Base-by-base conservation (phyloP, 768 basidiomycete species). In the Leccinum longicurvipes region DNA sequence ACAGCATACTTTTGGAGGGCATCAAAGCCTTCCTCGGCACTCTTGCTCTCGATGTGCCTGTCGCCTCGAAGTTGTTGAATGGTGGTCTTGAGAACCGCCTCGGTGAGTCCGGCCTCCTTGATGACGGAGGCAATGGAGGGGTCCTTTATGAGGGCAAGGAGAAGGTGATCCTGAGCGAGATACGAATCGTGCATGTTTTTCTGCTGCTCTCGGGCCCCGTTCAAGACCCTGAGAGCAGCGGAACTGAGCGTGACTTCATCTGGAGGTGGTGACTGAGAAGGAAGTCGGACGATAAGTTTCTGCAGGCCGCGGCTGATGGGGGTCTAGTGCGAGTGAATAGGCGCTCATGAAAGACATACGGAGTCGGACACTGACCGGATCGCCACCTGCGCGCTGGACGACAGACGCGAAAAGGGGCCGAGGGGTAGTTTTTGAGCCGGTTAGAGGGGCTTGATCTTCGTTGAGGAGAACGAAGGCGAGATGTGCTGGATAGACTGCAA, bases 11-110 rank as follows among this genome's bases (percentile, higher is more conserved):
- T 97, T 59, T 84, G 81, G 28, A 98, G 75, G 1, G 95, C 95
- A 57, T 98, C 94, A 62, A 97, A 98, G 27, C 92, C 93, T 60
- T 90, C 85, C 67, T 98, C 96, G 0, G 95, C 93, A 19, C 82
- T 84, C 69, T 82, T 90, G 59, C 82, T 87, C 64, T 98, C 93
- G 4, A 97, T 84, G 25, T 91, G 80, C 59, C 89, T 79, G 59
- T 93, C 91, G 11, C 93, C 94, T 48, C 94, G 81, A 15, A 86
- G 77, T 58, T 92, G 86, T 60, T 88, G 81, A 47, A 93, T 82
- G 1, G 89, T 87, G 2, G 86, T 89, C 71, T 85, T 88, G 39
- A 93, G 72, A 9, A 83, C 74, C 0, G 85, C 81, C 51, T 89
- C 88, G 0, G 82, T 87, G n/a, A 91, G 77, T 17, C 76, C 76